Evolutionary conservation across 805 yeast species (phyloP), one percentile per base, ranked within the genome.

Genomic region (Saccharomyces mikatae): DNA sequence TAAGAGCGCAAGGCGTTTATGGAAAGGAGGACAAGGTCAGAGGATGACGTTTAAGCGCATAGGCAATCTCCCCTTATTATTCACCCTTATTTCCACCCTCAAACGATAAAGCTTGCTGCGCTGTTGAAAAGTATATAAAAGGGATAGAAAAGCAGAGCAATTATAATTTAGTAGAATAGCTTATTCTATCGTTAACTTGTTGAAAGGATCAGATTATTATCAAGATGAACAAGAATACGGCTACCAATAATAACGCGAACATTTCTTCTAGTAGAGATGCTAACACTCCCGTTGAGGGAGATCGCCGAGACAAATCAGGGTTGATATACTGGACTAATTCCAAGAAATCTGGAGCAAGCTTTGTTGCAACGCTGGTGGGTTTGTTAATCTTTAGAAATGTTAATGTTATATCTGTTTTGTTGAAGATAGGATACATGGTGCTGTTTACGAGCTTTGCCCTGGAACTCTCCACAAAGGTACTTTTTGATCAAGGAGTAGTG

Each of bases 401-500:
- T 63, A 82, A 84, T 68, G 65, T 84, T 60, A 60, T 82, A 61
- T 78, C 80, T 58, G 68, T 82, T 47, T 69, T 82, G 62, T 80
- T 83, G 76, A 80, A 78, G 68, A 54, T 84, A 49, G 73, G 81
- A 54, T 80, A 80, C 66, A 68, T 80, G 60, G 81, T 77, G 26
- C 76, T 89, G 60, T 72, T 76, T 46, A 54, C 77, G 31, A 77
- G 89, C 52, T 90, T 88, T 49, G 75, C 77, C 55, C 87, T 83
- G 55, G 96, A 89, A 74, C 84, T 82, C 67, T 75, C 77, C 56
- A 86, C 92, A 60, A 84, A 84, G 65, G 62, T 80, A 48, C 71
- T 84, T 60, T 78, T 86, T 48, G 95, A 95, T 51, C 64, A 67
- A 41, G 96, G 96, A 6, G 77, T 89, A 59, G 84, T 89, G 56